Conservation (phyloP, 345 rosid genomes). For the Pistacia vera region DNA sequence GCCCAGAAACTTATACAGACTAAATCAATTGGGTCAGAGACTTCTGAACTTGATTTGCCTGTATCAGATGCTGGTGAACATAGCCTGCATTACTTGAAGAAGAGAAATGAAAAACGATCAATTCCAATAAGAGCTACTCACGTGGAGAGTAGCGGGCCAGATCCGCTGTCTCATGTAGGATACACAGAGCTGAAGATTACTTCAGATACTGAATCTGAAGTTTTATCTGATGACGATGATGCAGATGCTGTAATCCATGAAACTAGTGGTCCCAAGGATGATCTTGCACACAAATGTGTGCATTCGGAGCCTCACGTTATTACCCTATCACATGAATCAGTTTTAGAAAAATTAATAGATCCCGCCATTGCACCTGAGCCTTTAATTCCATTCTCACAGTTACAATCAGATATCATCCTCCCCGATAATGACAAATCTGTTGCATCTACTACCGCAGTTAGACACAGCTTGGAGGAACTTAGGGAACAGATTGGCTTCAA, state of each 20-base stretch:
- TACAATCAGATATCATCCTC: slow-evolving; percentile 22
- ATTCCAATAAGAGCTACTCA: slow-evolving; percentile 23
- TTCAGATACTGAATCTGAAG: slow-evolving; percentile 68
- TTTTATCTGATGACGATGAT: slow-evolving; percentile 39
- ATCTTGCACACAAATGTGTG: slow-evolving; percentile 28
- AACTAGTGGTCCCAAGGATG: slow-evolving; percentile 26
- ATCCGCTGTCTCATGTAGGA: slow-evolving; percentile 58
- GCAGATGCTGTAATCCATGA: slow-evolving; percentile 22
- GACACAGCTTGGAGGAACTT: slow-evolving; percentile 42
- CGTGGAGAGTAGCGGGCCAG: slow-evolving; percentile 31
- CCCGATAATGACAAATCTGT: slow-evolving; percentile 15
- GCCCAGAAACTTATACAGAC: slow-evolving; percentile 31
- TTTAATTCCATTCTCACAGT: slow-evolving; percentile 24
- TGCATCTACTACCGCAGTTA: slow-evolving; percentile 17
- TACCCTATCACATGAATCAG: slow-evolving; percentile 35
- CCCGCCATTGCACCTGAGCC: slow-evolving; percentile 33
- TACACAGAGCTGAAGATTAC: slow-evolving; percentile 68
- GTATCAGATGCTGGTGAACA: slow-evolving; percentile 26
- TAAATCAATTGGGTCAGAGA: slow-evolving; percentile 29
- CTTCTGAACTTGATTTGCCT: slow-evolving; percentile 34
- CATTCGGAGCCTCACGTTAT: slow-evolving; percentile 35
- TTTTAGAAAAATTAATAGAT: slow-evolving; percentile 47
- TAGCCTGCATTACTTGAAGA: slow-evolving; percentile 16
- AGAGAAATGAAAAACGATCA: slow-evolving; percentile 26
- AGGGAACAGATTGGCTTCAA: slow-evolving; percentile 31